These are phyloP conservation scores for Zychaea mexicana DNA, from an alignment of 371 early-diverging fungal genomes.

Conservation along the genomic window DNA sequence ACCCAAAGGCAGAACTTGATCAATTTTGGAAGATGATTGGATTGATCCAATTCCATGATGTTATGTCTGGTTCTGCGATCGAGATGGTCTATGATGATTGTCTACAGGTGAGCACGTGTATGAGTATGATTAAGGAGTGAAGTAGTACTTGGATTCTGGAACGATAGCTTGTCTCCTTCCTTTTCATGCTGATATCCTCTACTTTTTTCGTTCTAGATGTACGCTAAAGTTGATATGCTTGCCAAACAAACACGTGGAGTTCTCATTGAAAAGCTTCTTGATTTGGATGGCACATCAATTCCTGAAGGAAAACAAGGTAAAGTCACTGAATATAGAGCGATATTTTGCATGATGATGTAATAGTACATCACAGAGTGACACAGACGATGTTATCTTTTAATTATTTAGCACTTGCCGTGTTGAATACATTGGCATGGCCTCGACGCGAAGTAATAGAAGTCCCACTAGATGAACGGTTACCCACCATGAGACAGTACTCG, in stretches of 20 bases:
- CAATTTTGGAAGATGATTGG: constrained; percentile 89
- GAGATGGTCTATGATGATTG: constrained; percentile 91
- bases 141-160: too few relatives aligned
- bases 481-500: constrained; percentile 54
- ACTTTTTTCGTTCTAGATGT: constrained; percentile 32
- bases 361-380: too few relatives aligned
- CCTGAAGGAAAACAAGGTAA: constrained; percentile 21
- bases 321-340: background rate
- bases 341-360: background rate
- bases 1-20: constrained; percentile 72
- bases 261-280: constrained; percentile 31
- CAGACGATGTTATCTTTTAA: background rate
- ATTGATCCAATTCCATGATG: constrained; percentile 96
- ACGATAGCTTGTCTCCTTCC: too few relatives aligned
- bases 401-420: constrained; percentile 51
- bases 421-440: constrained; percentile 85
- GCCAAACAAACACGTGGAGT: constrained; percentile 41
- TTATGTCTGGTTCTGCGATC: constrained; percentile 88
- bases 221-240: constrained; percentile 36
- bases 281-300: constrained; percentile 10
- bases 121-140: too few relatives aligned
- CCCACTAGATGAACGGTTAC: constrained; percentile 45
- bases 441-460: constrained; percentile 75
- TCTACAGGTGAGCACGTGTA: constrained; percentile 48
- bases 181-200: background rate